These are phyloP conservation scores for Saksenaea vasiformis DNA, from an alignment of 371 early-diverging fungal species.

Conservation along the genomic window DNA sequence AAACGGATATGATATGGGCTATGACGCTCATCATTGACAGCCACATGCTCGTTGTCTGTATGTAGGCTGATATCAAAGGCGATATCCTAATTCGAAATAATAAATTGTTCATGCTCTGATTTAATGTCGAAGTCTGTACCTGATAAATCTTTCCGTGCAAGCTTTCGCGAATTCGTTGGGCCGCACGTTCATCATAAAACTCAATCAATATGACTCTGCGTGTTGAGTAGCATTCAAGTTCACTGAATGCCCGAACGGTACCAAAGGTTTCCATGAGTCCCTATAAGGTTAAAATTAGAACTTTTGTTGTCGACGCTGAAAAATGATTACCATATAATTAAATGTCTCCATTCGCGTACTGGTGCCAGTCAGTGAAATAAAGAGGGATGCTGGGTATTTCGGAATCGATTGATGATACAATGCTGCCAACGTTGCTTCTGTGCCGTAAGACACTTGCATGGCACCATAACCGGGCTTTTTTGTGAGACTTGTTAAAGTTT, in stretches of 20 bases:
- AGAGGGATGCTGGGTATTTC: neutral
- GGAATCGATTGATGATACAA: neutral
- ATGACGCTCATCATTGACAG: neutral
- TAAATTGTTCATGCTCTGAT: neutral
- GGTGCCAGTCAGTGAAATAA: constrained; percentile 3
- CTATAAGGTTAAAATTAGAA: neutral
- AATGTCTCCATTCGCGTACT: neutral
- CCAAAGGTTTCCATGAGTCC: constrained; percentile 12
- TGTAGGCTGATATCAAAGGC: neutral
- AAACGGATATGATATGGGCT: neutral
- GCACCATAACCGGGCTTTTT: neutral
- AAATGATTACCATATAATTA: constrained; percentile 10
- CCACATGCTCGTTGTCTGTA: neutral
- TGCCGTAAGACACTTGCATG: neutral
- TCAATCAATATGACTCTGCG: constrained; percentile 11
- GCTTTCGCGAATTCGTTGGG: neutral
- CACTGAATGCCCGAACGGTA: neutral
- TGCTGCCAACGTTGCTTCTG: neutral
- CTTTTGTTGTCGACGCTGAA: neutral
- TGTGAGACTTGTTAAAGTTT: neutral
- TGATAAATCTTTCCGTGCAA: constrained; percentile 9
- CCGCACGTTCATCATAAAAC: constrained; percentile 12
- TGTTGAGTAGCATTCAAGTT: neutral
- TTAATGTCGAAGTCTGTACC: neutral
- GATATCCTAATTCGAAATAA: neutral